Base-by-base conservation (phyloP, 2,329 filamentous ascomycete species). In the Ilyonectria robusta region DNA sequence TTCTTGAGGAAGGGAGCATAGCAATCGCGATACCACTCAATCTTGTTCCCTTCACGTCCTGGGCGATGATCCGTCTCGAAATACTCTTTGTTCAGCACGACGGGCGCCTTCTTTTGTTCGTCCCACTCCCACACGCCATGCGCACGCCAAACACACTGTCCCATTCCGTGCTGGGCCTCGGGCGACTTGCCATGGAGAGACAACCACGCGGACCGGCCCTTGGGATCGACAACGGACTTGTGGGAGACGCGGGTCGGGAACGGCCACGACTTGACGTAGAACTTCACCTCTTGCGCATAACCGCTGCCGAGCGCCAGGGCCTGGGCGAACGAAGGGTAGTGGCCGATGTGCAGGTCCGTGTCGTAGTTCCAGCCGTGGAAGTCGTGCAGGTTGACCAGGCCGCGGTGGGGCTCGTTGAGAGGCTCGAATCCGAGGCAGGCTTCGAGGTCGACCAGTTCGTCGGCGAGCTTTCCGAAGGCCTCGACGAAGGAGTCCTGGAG, bases 11-110 rank as follows among this genome's bases (percentile, higher is more conserved):
- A 83, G 0, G 82, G 81, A 6, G 77, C 81, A 62, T 83, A 83
- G 61, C 78, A 83, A 69, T 83, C 82, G 31, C 77, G 77, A 68
- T 83, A 83, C 78, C 82, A 83, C 61, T 83, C 81, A 15, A 83
- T 77, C 8, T 68, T 72, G 9, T 70, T 72, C 7, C 80, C 80
- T 46, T 80, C 74, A 1, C 72, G 74, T 4, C 77, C 79, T 1
- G 80, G 81, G 5, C 80, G 77, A 57, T 82, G 81, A 51, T 83
- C 79, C 9, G 75, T 69, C 6, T 80, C 79, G 37, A 83, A 83
- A 48, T 83, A 83, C 23, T 79, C 70, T 8, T 72, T 50, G 21
- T 76, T 66, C 7, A 75, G 69, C 6, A 81, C 72, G 5, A 72
- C 66, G 2, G 79, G 71, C 5, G 8, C 70, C 61, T 75, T 74